Evolutionary conservation across 768 basidiomycete species (phyloP).

Genomic region (Vararia minispora): DNA sequence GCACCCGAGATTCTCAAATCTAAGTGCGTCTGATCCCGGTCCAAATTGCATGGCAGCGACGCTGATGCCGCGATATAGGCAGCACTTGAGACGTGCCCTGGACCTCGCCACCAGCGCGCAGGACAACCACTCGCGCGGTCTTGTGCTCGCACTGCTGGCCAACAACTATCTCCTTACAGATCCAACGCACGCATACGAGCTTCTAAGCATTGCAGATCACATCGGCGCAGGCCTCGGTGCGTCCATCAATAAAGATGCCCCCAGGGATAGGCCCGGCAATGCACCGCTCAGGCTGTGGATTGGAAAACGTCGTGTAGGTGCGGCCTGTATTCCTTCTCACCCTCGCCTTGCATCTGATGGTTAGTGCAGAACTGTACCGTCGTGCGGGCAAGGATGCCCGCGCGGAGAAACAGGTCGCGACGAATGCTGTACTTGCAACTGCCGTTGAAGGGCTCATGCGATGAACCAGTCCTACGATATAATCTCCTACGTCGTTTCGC

Average conservation of each 20-base stretch:
- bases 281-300: constrained; percentile 61
- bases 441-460: constrained; percentile 14
- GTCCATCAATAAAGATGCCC: constrained; percentile 16
- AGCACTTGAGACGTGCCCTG: constrained; percentile 50
- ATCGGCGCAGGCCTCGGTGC: constrained; percentile 63
- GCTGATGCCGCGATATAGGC: constrained; percentile 23
- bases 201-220: constrained; percentile 58
- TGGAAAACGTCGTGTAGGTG: constrained; percentile 58
- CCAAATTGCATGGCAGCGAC: background rate
- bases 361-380: constrained; percentile 41
- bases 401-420: constrained; percentile 32
- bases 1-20: constrained; percentile 45
- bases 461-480: no score
- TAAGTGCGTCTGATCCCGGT: constrained; percentile 40
- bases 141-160: constrained; percentile 56
- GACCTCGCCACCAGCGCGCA: constrained; percentile 42
- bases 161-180: constrained; percentile 66
- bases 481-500: no score
- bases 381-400: constrained; percentile 40
- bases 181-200: constrained; percentile 52
- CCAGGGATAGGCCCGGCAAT: constrained; percentile 24
- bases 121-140: constrained; percentile 65
- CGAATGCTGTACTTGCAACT: constrained; percentile 26
- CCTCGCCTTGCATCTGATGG: background rate
- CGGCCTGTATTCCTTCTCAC: constrained; percentile 14